These are phyloP conservation scores for Arthrobotrys sphaeroides DNA, from an alignment of 2,329 filamentous ascomycete genomes.

Conservation along the genomic window DNA sequence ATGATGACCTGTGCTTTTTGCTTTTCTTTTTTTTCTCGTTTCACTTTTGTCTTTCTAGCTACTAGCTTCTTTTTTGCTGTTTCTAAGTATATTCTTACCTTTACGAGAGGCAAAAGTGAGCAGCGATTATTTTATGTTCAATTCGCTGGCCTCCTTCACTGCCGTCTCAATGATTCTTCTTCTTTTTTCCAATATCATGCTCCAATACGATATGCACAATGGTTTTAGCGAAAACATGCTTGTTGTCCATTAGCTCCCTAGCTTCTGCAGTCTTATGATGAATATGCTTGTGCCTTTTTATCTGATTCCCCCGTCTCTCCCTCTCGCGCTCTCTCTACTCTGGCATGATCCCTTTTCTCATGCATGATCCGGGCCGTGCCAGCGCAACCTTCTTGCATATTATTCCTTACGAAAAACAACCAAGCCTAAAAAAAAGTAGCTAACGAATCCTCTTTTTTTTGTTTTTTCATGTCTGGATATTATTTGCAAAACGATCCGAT, in stretches of 20 bases:
- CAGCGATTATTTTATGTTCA: constrained; percentile 20
- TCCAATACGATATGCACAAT: constrained; percentile 31
- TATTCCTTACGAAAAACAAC: not conserved
- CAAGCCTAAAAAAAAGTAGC: constrained; percentile 17
- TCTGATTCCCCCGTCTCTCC: not conserved
- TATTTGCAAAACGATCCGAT: constrained; percentile 22
- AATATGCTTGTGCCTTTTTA: constrained; percentile 31
- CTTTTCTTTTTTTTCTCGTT: constrained; percentile 4
- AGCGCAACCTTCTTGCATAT: constrained; percentile 25
- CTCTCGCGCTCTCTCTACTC: not conserved
- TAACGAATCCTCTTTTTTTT: constrained; percentile 40
- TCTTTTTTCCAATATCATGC: constrained; percentile 21
- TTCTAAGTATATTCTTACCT: constrained; percentile 44
- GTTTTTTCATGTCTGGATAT: not conserved
- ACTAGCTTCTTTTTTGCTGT: constrained; percentile 22
- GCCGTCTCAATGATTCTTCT: constrained; percentile 10
- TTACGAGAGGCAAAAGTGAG: constrained; percentile 9
- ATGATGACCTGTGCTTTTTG: constrained; percentile 53
- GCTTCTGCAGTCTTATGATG: constrained; percentile 7
- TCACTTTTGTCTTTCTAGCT: constrained; percentile 10
- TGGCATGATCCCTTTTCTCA: constrained; percentile 11
- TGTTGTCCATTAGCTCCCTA: constrained; percentile 39
- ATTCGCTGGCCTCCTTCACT: constrained; percentile 23
- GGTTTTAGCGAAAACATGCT: constrained; percentile 44
- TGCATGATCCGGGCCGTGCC: constrained; percentile 29